Evolutionary conservation across 2,329 filamentous ascomycete genomes (phyloP).

Genomic region (Berkeleyomyces rouxiae): DNA sequence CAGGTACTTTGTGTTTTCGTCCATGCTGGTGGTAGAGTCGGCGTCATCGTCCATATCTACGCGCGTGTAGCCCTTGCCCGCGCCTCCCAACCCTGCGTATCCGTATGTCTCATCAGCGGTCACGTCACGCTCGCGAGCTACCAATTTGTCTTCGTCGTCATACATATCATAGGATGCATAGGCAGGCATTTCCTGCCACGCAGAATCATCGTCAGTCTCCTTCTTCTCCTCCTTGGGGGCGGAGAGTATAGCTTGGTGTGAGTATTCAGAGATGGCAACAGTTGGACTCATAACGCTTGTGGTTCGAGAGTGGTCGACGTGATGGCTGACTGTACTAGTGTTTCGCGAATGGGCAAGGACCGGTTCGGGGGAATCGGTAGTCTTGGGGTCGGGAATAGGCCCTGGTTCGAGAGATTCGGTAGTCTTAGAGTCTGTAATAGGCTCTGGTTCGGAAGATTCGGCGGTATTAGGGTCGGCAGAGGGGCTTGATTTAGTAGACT

Average conservation of each 20-base stretch:
- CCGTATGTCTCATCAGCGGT: conserved; percentile 49
- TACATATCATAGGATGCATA: conserved; percentile 90
- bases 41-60: conserved; percentile 93
- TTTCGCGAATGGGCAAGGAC: conserved; percentile 6
- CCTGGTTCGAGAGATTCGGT: background rate
- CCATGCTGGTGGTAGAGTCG: conserved; percentile 85
- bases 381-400: background rate
- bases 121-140: conserved; percentile 65
- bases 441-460: background rate
- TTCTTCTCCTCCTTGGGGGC: conserved; percentile 34
- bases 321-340: conserved; percentile 10
- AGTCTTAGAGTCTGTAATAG: background rate
- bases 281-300: conserved; percentile 24
- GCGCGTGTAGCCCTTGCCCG: conserved; percentile 86
- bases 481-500: background rate
- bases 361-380: background rate
- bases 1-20: conserved; percentile 90
- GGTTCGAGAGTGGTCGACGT: conserved; percentile 22
- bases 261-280: conserved; percentile 58
- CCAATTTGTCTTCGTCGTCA: conserved; percentile 75
- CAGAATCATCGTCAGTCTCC: conserved; percentile 43
- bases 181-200: conserved; percentile 89
- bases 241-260: conserved; percentile 54
- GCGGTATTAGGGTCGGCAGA: background rate
- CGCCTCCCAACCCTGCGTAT: conserved; percentile 68